phyloP scores from a whole-genome alignment of 495 filamentous ascomycete species.

The Tuber calosporum region DNA sequence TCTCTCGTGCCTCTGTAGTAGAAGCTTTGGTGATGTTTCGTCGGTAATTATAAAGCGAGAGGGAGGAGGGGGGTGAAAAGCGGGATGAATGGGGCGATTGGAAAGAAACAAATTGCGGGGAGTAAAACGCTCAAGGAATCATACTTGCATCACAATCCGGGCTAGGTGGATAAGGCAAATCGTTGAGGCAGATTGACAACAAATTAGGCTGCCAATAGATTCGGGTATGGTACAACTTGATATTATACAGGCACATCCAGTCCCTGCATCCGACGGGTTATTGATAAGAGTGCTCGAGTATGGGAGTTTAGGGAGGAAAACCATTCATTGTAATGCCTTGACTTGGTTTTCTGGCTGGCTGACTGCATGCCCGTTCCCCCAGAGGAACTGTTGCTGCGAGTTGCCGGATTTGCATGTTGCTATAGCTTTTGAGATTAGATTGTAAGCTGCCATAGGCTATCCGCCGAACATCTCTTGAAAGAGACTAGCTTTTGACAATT shows the following conservation, averaged over 20 bases:
- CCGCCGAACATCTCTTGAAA: not conserved
- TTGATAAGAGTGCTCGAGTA: not conserved
- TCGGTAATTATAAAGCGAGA: not conserved
- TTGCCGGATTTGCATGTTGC: not conserved
- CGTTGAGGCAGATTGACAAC: not conserved
- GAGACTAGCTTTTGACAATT: not conserved
- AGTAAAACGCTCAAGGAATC: not conserved
- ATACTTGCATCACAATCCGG: not conserved
- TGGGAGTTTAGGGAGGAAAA: not conserved
- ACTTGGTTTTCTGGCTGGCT: not conserved
- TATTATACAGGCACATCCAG: not conserved
- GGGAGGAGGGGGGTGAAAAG: not conserved
- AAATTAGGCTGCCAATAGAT: not conserved
- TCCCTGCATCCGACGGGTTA: not conserved
- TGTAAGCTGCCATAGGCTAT: not conserved
- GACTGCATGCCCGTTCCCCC: not conserved
- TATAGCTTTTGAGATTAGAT: not conserved
- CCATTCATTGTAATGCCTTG: not conserved
- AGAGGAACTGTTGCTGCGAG: not conserved
- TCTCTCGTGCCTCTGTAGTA: not conserved
- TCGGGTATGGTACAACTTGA: not conserved
- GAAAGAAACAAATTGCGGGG: not conserved
- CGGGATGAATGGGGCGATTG: not conserved
- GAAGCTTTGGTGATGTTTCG: not conserved
- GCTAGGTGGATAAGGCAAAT: not conserved